A percentile compares a stretch with the other conserved stretches of the same genome.
These are phyloP conservation scores for Stephanodiscus minutulus DNA, from an alignment of 108 stramenopile genomes.

Conservation along the genomic window DNA sequence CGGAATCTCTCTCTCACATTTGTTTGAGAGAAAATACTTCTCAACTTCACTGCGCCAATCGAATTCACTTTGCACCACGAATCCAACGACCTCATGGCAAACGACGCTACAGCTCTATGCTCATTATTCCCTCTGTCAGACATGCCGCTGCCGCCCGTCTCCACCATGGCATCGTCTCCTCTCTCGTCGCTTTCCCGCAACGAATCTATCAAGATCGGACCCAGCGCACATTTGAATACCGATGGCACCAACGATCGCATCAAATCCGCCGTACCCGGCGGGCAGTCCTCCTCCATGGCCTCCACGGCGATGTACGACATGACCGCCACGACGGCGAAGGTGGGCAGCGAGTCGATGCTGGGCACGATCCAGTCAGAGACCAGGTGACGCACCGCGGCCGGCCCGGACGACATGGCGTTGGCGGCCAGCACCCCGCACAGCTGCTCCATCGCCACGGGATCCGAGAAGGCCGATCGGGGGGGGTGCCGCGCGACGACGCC, in stretches of 20 bases:
- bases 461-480: conserved; percentile 59
- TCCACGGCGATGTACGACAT: conserved; percentile 58
- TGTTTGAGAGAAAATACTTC: conserved; percentile 23
- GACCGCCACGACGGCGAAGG: conserved; percentile 55
- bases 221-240: conserved; percentile 53
- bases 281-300: conserved; percentile 49
- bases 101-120: conserved; percentile 25
- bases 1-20: conserved; percentile 5
- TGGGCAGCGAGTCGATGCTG: conserved; percentile 50
- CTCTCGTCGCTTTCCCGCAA: conserved; percentile 36
- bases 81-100: conserved; percentile 38
- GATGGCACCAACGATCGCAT: conserved; percentile 54
- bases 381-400: conserved; percentile 60
- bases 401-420: conserved; percentile 77
- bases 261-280: conserved; percentile 59
- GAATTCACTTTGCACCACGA: conserved; percentile 38
- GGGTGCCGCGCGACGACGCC: neutral
- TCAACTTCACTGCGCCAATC: conserved; percentile 37
- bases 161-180: conserved; percentile 7
- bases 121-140: conserved; percentile 27
- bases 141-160: neutral
- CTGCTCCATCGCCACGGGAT: conserved; percentile 71
- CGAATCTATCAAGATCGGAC: conserved; percentile 58
- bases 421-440: conserved; percentile 70
- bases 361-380: conserved; percentile 81